Percentiles rank a stretch among this genome's conserved stretches.
Conservation (phyloP, 208 protist species). For the Acanthamoeba culbertsoni region DNA sequence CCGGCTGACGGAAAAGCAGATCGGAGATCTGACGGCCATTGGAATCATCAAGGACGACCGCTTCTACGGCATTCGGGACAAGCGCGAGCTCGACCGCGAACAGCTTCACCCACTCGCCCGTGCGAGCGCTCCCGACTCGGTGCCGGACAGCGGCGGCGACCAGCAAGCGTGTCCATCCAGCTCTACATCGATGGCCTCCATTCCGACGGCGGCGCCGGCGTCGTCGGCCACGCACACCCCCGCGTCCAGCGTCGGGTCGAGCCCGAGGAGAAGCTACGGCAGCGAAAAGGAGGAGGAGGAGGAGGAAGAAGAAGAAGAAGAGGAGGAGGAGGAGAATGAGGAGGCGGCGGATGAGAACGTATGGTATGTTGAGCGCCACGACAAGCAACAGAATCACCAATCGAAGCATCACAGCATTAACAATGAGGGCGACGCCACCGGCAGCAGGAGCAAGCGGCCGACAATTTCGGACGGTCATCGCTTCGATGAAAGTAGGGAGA, state of each 20-base stretch:
- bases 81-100: background rate
- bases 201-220: no score
- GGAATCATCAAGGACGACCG: background rate
- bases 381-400: no score
- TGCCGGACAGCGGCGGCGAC: background rate
- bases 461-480: no score
- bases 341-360: no score
- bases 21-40: background rate
- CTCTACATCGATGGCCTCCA: no score
- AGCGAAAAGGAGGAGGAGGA: background rate
- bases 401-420: no score
- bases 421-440: no score
- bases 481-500: no score
- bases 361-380: no score
- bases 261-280: background rate
- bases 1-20: background rate
- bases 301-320: background rate
- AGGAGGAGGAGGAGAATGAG: background rate
- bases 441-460: no score
- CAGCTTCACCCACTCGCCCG: background rate
- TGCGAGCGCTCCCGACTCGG: background rate
- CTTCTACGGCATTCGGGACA: background rate
- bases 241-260: background rate
- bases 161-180: no score
- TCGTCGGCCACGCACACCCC: background rate